These are phyloP conservation scores for Excoecaria agallocha DNA, from an alignment of 345 rosid species.

Conservation along the genomic window DNA sequence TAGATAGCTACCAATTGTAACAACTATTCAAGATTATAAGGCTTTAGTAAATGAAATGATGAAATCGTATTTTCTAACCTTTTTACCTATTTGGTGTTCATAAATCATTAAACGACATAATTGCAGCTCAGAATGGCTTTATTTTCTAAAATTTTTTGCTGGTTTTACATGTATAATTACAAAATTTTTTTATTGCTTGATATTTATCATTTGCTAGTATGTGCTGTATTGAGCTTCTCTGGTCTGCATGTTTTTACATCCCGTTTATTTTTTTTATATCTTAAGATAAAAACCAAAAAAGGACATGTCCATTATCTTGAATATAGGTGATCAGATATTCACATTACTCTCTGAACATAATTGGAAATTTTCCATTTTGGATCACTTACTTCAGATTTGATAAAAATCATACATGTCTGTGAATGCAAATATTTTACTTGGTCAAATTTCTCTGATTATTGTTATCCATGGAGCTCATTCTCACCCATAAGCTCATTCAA, in stretches of 20 bases:
- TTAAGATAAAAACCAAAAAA: background rate
- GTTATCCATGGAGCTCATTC: background rate
- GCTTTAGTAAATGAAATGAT: background rate
- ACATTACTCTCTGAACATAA: slow-evolving; percentile 58
- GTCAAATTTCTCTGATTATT: background rate
- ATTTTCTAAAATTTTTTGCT: background rate
- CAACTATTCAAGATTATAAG: slow-evolving; percentile 3
- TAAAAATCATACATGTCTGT: background rate
- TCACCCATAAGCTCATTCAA: background rate
- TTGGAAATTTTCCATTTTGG: slow-evolving; percentile 61
- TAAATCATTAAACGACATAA: background rate
- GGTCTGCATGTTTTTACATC: background rate
- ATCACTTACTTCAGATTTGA: slow-evolving; percentile 68
- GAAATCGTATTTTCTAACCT: background rate
- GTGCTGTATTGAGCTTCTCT: background rate
- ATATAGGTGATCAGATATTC: slow-evolving; percentile 70
- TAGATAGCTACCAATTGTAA: background rate
- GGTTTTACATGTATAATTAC: background rate
- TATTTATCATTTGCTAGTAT: background rate
- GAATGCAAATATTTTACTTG: background rate
- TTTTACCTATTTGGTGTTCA: background rate
- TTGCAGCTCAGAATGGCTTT: background rate
- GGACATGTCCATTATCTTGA: slow-evolving; percentile 14
- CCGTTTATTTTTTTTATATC: slow-evolving; percentile 4
- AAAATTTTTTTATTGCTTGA: background rate